Evolutionary conservation across 2,329 filamentous ascomycete species (phyloP).

Genomic region (Beauveria sp.): DNA sequence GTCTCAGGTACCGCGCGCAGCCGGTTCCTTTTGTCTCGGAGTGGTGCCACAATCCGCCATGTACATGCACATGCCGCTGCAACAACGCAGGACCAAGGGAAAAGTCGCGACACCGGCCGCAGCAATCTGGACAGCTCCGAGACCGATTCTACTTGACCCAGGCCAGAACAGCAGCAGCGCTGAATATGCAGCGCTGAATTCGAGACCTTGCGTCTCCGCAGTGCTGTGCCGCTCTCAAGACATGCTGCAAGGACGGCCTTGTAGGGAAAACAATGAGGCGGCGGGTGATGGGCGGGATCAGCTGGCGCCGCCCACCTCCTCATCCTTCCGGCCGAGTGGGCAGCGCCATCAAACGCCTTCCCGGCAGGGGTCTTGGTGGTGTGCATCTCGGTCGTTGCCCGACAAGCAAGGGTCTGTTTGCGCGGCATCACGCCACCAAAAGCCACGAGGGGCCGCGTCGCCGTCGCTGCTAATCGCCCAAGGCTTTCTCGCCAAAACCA

Average conservation of each 20-base stretch:
- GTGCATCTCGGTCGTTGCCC: slow-evolving; percentile 3
- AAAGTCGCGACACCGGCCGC: neutral
- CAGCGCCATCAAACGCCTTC: neutral
- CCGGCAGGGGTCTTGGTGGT: neutral
- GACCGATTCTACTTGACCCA: too few relatives aligned
- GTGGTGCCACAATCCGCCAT: neutral
- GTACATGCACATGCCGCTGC: neutral
- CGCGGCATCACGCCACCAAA: neutral
- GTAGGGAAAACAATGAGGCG: neutral
- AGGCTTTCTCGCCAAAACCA: too few relatives aligned
- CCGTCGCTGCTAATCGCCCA: neutral
- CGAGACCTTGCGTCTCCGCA: too few relatives aligned
- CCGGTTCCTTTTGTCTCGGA: neutral
- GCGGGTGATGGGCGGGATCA: neutral
- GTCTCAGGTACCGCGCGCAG: neutral
- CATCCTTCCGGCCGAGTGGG: neutral
- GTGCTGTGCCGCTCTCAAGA: too few relatives aligned
- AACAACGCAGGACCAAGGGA: neutral
- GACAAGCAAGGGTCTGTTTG: neutral
- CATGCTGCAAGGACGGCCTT: too few relatives aligned
- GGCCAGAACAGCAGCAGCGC: too few relatives aligned
- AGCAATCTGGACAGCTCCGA: neutral
- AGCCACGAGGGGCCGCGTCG: neutral
- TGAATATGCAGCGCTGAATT: too few relatives aligned
- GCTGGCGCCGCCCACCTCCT: neutral